Evolutionary conservation across 2,329 filamentous ascomycete species (phyloP), one percentile per base, ranked within the genome.

Genomic region (Monosporascus sp.): DNA sequence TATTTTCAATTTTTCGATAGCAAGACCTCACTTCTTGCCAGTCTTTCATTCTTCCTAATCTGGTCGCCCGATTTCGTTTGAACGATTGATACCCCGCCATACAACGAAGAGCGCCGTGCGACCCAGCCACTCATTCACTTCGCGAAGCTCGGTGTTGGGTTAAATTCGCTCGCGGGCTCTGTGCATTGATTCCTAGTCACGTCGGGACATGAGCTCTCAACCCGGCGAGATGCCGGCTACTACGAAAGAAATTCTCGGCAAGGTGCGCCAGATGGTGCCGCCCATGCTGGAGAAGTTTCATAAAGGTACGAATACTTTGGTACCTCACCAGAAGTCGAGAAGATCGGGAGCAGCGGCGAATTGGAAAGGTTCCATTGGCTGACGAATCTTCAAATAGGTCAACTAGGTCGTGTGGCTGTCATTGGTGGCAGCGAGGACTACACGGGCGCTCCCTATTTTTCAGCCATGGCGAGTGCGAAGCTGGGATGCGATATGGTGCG

Each of bases 401-500:
- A 97, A 72, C 80, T 96, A 60, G 94, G 94, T 5, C 84, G 94
- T 52, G 85, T 99, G 50, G 94, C 85, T 50, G 94, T 99, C 54
- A 94, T 99, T 60, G 94, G 94, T 49, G 94, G 94, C 41, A 96
- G 90, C 66, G 86, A 93, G 68, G 93, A 97, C 72, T 99, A 97
- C 70, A 97, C 94, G 1, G 94, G 94, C 38, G 94, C 94, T 54
- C 94, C 94, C 14, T 99, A 96, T 75, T 99, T 99, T 74, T 97
- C 93, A 20, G 92, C 93, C 59, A 97, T 97, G 85, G 94, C 94
- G 14, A 96, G 90, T 60, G 94, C 94, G 47, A 84, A 88, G 65
- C 75, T 97, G 53, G 94, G 93, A 5, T 90, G 87, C 65, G 91
- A 96, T 66, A 89, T 96, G 89, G 90, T 93, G 77, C 52, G 73